These are phyloP conservation scores for Beauveria australis DNA, from an alignment of 2,329 filamentous ascomycete genomes.

Conservation along the genomic window DNA sequence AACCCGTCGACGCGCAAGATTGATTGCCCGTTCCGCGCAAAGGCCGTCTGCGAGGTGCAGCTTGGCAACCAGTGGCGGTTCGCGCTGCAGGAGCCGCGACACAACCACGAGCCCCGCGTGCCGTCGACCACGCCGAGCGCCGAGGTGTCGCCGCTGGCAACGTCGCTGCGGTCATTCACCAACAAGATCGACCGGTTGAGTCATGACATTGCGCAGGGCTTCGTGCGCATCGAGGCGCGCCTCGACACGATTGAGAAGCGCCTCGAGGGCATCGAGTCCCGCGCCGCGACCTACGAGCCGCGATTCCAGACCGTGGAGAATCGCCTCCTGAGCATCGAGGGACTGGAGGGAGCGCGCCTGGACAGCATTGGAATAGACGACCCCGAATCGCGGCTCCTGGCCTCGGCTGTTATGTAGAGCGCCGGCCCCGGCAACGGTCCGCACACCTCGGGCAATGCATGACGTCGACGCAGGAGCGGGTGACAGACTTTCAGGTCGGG, in stretches of 20 bases:
- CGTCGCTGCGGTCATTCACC: conserved; percentile 48
- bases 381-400: conserved; percentile 35
- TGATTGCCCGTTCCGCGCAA: conserved; percentile 55
- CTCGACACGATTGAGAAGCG: conserved; percentile 46
- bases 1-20: conserved; percentile 57
- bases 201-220: conserved; percentile 47
- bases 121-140: conserved; percentile 45
- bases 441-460: background rate
- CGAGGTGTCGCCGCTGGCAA: conserved; percentile 49
- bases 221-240: conserved; percentile 41
- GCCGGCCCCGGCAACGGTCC: conserved; percentile 13
- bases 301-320: conserved; percentile 37
- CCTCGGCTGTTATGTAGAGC: conserved; percentile 35
- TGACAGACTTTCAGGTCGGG: background rate
- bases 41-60: conserved; percentile 56
- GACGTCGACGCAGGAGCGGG: background rate
- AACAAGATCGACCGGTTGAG: conserved; percentile 52
- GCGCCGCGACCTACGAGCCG: conserved; percentile 33
- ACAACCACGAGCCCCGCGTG: conserved; percentile 54
- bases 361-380: conserved; percentile 37
- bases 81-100: conserved; percentile 49
- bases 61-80: conserved; percentile 58
- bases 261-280: conserved; percentile 44
- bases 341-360: conserved; percentile 34
- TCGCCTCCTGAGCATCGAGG: conserved; percentile 26